Conservation (phyloP, 768 basidiomycete genomes). For the Pisolithus tinctorius region DNA sequence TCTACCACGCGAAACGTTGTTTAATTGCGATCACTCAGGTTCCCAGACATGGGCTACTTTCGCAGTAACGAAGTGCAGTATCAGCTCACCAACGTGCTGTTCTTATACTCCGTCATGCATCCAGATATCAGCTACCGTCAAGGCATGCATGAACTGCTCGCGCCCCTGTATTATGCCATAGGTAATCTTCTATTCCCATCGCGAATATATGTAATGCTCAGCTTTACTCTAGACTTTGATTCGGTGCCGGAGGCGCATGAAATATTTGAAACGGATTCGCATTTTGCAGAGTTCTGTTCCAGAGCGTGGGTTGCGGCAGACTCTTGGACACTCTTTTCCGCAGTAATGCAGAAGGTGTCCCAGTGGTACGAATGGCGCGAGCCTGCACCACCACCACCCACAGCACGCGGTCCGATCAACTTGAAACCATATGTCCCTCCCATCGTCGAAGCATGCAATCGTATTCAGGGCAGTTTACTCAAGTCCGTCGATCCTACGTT, state of each 20-base stretch:
- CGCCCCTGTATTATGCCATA: constrained; percentile 70
- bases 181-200: constrained; percentile 16
- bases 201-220: constrained; percentile 12
- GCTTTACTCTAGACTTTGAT: constrained; percentile 61
- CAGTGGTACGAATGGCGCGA: constrained; percentile 76
- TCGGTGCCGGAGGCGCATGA: constrained; percentile 40
- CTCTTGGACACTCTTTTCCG: constrained; percentile 75
- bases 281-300: constrained; percentile 58
- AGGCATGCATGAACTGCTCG: constrained; percentile 97
- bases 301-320: constrained; percentile 74
- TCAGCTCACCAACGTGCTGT: constrained; percentile 81
- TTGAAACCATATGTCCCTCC: constrained; percentile 70
- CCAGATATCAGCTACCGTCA: constrained; percentile 89
- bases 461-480: constrained; percentile 68
- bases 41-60: constrained; percentile 95
- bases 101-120: constrained; percentile 73
- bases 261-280: constrained; percentile 25
- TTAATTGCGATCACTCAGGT: constrained; percentile 41
- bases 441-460: constrained; percentile 77
- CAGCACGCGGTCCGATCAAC: constrained; percentile 36
- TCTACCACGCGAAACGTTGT: constrained; percentile 1
- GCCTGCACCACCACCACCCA: constrained; percentile 18
- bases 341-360: constrained; percentile 74
- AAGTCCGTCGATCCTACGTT: constrained; percentile 75
- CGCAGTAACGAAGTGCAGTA: constrained; percentile 66